Base-by-base conservation (phyloP, 2,329 filamentous ascomycete species). In the Arthrobotrys sphaeroides region DNA sequence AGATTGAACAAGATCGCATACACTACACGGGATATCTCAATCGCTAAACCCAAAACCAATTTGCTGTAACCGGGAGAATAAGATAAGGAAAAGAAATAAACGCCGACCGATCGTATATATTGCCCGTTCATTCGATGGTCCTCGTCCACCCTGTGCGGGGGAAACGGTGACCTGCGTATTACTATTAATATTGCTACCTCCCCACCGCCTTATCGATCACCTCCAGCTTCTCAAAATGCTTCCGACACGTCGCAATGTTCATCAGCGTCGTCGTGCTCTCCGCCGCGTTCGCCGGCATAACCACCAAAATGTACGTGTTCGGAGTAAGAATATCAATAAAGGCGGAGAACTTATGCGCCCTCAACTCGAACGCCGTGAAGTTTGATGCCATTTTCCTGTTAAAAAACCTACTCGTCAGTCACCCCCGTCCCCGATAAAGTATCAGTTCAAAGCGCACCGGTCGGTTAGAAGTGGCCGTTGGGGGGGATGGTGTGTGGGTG, bases 271-370 rank as follows among this genome's bases (percentile, higher is more conserved):
- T 79, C 7, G 78, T 79, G 38, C 78, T 79, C 76, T 80, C 79
- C 0, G 78, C 78, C 10, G 73, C 94, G 22, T 94, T 94, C 0
- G 94, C 93, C 0, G 95, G 94, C 78, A 97, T 88, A 36, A 96
- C 90, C 6, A 96, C 92, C 80, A 96, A 92, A 74, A 99, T 90
- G 81, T 98, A 98, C 1, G 95, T 99, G 83, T 99, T 99, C 62
- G 95, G 96, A 1, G 95, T 99, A 79, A 99, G 93, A 79, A 96
- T 92, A 78, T 93, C 92, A 78, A 97, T 92, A 82, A 98, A 97
- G 83, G 97, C 90, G 83, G 93, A 96, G 84, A 98, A 98, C 49
- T 84, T 83, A n/a, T 84, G 84, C 0, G 85, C 78, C 24, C 78
- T 73, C 33, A 80, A 43, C 57, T 79, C 78, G 59, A 80, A 79